A percentile compares a stretch with the other conserved stretches of the same genome.
Conservation (phyloP, 139 green algal genomes). For the Chlamydomonas sp. region DNA sequence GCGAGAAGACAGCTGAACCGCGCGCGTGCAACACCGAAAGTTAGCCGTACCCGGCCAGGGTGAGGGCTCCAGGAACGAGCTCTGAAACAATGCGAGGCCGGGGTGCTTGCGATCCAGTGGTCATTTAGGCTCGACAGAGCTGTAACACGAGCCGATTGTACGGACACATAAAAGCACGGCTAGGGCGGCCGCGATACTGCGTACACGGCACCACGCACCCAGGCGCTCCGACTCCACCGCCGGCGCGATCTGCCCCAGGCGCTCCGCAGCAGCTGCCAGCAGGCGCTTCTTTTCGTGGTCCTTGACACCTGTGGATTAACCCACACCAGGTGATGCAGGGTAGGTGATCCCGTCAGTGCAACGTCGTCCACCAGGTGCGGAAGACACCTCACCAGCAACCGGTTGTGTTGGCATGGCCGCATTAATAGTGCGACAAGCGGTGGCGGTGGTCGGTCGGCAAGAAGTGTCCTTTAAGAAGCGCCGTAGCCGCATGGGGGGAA, state of each 20-base stretch:
- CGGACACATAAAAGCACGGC: background rate
- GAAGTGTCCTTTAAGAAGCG: too few relatives aligned
- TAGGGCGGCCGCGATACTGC: too few relatives aligned
- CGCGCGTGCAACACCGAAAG: background rate
- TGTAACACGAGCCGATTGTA: background rate
- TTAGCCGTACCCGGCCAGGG: too few relatives aligned
- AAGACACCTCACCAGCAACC: background rate
- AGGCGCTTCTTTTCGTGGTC: conserved; percentile 55
- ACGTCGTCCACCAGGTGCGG: too few relatives aligned
- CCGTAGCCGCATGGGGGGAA: too few relatives aligned
- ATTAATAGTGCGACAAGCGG: too few relatives aligned
- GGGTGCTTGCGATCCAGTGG: background rate
- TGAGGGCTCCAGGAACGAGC: too few relatives aligned
- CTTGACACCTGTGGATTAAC: conserved; percentile 40
- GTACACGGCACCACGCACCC: conserved; percentile 27
- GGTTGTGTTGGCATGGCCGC: background rate
- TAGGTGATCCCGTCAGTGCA: background rate
- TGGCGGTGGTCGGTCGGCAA: too few relatives aligned
- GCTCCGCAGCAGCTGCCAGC: conserved; percentile 40
- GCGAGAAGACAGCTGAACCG: background rate
- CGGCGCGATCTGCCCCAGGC: background rate
- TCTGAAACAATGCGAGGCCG: background rate
- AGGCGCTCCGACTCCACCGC: conserved; percentile 39
- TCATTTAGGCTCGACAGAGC: background rate
- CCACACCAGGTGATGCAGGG: background rate